Conservation (phyloP, 176 grass and related monocot species). For the Raddia guianensis region DNA sequence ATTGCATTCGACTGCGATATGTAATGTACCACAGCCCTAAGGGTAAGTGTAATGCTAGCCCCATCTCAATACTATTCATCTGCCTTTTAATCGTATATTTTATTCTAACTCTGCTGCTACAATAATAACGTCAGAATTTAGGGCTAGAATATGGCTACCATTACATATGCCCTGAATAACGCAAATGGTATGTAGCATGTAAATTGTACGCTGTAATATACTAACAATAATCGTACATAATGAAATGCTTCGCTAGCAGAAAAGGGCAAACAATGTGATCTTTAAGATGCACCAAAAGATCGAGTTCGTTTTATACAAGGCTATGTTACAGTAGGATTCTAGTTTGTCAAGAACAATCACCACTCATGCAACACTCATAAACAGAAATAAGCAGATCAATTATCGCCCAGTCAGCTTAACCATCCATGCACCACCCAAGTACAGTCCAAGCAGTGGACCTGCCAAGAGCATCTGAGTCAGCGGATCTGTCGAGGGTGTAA, state of each 20-base stretch:
- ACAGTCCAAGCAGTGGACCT: slow-evolving; percentile 86
- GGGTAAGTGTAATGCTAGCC: too few relatives aligned
- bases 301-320: slow-evolving; percentile 36
- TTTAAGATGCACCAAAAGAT: neutral
- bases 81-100: too few relatives aligned
- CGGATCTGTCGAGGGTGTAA: slow-evolving; percentile 93
- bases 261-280: neutral
- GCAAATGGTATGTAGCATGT: neutral
- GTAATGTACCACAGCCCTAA: too few relatives aligned
- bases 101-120: too few relatives aligned
- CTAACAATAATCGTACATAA: neutral
- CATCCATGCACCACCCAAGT: slow-evolving; percentile 90
- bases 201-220: neutral
- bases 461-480: slow-evolving; percentile 92
- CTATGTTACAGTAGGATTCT: slow-evolving; percentile 24
- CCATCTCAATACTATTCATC: too few relatives aligned
- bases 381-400: slow-evolving; percentile 2
- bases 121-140: too few relatives aligned
- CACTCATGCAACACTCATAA: neutral
- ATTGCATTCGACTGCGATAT: too few relatives aligned
- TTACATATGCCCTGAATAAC: neutral
- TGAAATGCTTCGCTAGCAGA: neutral
- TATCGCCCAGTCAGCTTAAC: slow-evolving; percentile 91
- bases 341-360: neutral
- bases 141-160: neutral